Evolutionary conservation across 2,329 filamentous ascomycete species (phyloP).

Genomic region (Fusarium newnesense): DNA sequence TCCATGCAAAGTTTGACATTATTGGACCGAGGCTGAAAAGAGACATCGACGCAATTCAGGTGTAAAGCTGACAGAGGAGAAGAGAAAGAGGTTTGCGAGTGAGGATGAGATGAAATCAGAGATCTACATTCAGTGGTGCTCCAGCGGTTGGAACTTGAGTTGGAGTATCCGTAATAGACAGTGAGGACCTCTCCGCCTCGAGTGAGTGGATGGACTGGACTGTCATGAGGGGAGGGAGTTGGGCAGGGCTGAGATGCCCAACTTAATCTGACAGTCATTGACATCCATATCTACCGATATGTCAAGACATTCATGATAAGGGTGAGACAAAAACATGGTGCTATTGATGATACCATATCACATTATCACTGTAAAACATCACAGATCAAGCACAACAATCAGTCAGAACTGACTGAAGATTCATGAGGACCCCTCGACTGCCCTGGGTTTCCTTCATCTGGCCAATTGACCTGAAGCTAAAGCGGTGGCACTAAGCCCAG

Average conservation of each 20-base stretch:
- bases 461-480: constrained; percentile 37
- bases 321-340: neutral
- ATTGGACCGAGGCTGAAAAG: neutral
- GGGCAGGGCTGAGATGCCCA: constrained; percentile 21
- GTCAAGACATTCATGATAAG: neutral
- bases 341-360: neutral
- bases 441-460: constrained; percentile 28
- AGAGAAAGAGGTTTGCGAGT: neutral
- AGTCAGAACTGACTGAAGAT: neutral
- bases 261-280: neutral
- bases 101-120: constrained; percentile 6
- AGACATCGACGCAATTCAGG: neutral
- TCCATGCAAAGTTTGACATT: neutral
- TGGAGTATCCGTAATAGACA: neutral
- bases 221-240: neutral
- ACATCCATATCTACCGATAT: neutral
- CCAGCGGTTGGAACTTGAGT: neutral
- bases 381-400: neutral
- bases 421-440: constrained; percentile 6
- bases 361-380: neutral
- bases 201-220: neutral
- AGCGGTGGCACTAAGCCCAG: constrained; percentile 33
- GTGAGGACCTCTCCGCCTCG: neutral
- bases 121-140: constrained; percentile 8
- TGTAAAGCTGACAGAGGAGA: neutral